Conservation (phyloP, 1,284 basidiomycete genomes). For the Ustilago trichophora region DNA sequence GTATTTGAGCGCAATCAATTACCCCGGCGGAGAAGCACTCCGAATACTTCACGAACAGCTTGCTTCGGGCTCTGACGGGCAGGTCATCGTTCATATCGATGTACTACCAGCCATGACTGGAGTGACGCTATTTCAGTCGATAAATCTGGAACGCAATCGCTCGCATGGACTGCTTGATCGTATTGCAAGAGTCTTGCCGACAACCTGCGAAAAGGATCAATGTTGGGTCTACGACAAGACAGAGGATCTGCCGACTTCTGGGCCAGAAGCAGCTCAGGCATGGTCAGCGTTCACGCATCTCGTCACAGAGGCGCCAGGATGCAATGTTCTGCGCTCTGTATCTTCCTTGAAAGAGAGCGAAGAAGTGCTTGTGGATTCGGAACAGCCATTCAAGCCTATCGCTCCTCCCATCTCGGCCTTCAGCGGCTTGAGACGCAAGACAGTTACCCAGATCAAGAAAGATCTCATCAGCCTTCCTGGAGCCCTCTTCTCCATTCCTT, state of each 20-base stretch:
- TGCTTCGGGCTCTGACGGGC: not conserved
- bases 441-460: slow-evolving; percentile 6
- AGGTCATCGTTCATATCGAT: slow-evolving; percentile 72
- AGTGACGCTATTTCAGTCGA: slow-evolving; percentile 85
- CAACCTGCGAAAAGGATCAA: not conserved
- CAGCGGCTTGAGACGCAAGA: slow-evolving; percentile 24
- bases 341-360: not conserved
- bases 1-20: slow-evolving; percentile 78
- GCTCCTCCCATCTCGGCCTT: slow-evolving; percentile 11
- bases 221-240: slow-evolving; percentile 61
- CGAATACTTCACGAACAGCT: slow-evolving; percentile 71
- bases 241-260: slow-evolving; percentile 35
- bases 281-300: slow-evolving; percentile 45
- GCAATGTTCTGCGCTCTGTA: slow-evolving; percentile 10
- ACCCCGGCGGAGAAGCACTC: slow-evolving; percentile 87
- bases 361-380: not conserved
- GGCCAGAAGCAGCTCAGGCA: slow-evolving; percentile 6
- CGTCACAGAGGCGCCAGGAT: slow-evolving; percentile 33
- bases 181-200: slow-evolving; percentile 2
- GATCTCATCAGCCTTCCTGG: slow-evolving; percentile 7
- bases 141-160: slow-evolving; percentile 66
- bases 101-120: slow-evolving; percentile 89
- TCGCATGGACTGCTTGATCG: slow-evolving; percentile 1
- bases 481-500: not conserved
- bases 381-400: slow-evolving; percentile 37